phyloP scores from a whole-genome alignment of 2,329 filamentous ascomycete species.

The Diaporthe destruens region DNA sequence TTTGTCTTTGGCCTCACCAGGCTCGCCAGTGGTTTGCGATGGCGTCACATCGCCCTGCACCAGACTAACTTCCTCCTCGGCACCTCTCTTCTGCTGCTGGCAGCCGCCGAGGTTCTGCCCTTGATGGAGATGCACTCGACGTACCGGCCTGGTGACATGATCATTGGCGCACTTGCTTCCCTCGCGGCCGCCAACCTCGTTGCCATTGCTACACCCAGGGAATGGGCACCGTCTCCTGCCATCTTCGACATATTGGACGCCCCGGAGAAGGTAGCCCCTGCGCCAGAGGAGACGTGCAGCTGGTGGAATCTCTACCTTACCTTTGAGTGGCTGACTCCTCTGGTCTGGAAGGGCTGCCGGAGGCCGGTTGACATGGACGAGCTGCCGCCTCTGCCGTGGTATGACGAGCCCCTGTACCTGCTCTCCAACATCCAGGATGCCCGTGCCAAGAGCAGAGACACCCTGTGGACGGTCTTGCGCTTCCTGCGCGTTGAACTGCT shows the following conservation, averaged over 20 bases:
- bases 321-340: constrained; percentile 63
- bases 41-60: constrained; percentile 41
- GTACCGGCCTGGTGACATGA: constrained; percentile 47
- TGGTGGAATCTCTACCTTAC: constrained; percentile 66
- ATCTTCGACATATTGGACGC: constrained; percentile 55
- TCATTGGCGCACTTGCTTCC: constrained; percentile 51
- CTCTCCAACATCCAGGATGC: constrained; percentile 59
- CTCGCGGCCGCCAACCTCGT: constrained; percentile 55
- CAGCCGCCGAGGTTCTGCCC: constrained; percentile 43
- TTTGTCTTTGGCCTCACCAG: constrained; percentile 37
- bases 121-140: constrained; percentile 41
- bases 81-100: constrained; percentile 35
- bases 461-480: constrained; percentile 59
- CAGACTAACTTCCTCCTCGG: constrained; percentile 39
- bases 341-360: constrained; percentile 60
- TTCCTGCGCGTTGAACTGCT: constrained; percentile 58
- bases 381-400: constrained; percentile 65
- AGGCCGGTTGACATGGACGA: constrained; percentile 60
- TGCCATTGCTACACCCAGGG: constrained; percentile 61
- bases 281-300: constrained; percentile 66
- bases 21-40: constrained; percentile 32
- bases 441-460: constrained; percentile 57
- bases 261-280: constrained; percentile 53
- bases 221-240: constrained; percentile 62
- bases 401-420: constrained; percentile 65